A percentile compares a stretch with the other conserved stretches of the same genome.
Conservation (phyloP, 208 protist species). For the Leishmania arabica region DNA sequence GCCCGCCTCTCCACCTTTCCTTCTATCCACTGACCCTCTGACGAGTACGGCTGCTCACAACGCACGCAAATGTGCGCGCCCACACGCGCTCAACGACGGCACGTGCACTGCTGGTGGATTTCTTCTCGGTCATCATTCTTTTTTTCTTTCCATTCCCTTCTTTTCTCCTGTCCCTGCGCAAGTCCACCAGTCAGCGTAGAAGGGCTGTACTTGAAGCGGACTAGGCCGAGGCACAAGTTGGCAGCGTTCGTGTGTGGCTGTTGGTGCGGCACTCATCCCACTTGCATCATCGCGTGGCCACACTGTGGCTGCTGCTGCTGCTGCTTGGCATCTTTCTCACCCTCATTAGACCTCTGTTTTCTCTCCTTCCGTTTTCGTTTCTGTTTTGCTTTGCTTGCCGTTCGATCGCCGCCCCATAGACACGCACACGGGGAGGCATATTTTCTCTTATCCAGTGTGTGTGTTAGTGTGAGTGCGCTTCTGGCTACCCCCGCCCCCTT, state of each 20-base stretch:
- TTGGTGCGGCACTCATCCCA: background rate
- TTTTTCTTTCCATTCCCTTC: background rate
- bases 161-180: background rate
- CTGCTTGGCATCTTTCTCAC: background rate
- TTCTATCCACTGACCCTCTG: background rate
- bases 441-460: background rate
- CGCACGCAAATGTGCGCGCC: background rate
- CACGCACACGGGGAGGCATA: background rate
- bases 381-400: background rate
- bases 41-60: background rate
- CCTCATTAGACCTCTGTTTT: background rate
- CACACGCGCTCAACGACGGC: background rate
- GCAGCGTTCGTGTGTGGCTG: background rate
- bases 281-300: background rate
- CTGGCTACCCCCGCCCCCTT: background rate
- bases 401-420: background rate
- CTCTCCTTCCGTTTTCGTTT: background rate
- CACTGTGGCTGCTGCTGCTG: background rate
- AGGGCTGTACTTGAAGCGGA: background rate
- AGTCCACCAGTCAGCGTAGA: background rate
- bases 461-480: no score
- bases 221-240: background rate
- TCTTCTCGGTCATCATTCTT: background rate
- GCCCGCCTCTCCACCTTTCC: background rate
- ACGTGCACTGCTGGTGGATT: background rate